A percentile compares a stretch with the other conserved stretches of the same genome.
These are phyloP conservation scores for Basidiobolus meristosporus DNA, from an alignment of 371 early-diverging fungal genomes.

Conservation along the genomic window DNA sequence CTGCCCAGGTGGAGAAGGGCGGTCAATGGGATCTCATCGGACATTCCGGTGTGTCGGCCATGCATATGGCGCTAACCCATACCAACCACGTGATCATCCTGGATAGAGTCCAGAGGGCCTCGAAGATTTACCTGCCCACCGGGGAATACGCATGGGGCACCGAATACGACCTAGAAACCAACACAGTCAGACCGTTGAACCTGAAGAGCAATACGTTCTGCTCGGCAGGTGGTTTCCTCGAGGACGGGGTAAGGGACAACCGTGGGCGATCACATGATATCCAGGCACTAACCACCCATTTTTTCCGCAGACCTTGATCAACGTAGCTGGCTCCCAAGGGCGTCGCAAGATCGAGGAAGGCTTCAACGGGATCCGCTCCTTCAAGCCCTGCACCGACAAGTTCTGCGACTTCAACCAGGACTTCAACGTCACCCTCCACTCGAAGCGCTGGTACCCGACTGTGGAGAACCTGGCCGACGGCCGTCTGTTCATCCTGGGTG, in stretches of 20 bases:
- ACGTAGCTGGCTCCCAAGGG: not conserved
- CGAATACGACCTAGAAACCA: slow-evolving; percentile 23
- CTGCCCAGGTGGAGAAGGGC: no score
- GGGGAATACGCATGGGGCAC: slow-evolving; percentile 20
- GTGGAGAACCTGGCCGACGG: slow-evolving; percentile 32
- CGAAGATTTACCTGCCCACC: not conserved
- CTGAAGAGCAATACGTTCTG: slow-evolving; percentile 34
- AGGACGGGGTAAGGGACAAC: slow-evolving; percentile 7
- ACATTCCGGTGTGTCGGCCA: slow-evolving; percentile 11
- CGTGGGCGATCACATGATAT: not conserved
- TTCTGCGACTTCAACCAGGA: slow-evolving; percentile 1
- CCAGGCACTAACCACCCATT: not conserved
- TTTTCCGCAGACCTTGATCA: not conserved
- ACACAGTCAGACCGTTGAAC: slow-evolving; percentile 17
- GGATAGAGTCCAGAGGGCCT: slow-evolving; percentile 1
- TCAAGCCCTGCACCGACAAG: slow-evolving; percentile 19
- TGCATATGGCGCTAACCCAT: slow-evolving; percentile 6
- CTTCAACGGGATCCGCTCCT: slow-evolving; percentile 27
- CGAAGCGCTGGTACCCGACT: slow-evolving; percentile 36
- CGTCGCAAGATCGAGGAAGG: slow-evolving; percentile 11
- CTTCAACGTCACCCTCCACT: slow-evolving; percentile 5
- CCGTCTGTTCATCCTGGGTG: slow-evolving; percentile 29
- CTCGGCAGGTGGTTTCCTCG: slow-evolving; percentile 30
- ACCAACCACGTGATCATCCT: not conserved
- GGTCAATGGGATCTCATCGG: slow-evolving; percentile 1